Percentiles rank a stretch among this genome's conserved stretches.
Conservation (phyloP, 768 basidiomycete genomes). For the Leccinum fibrillosum region DNA sequence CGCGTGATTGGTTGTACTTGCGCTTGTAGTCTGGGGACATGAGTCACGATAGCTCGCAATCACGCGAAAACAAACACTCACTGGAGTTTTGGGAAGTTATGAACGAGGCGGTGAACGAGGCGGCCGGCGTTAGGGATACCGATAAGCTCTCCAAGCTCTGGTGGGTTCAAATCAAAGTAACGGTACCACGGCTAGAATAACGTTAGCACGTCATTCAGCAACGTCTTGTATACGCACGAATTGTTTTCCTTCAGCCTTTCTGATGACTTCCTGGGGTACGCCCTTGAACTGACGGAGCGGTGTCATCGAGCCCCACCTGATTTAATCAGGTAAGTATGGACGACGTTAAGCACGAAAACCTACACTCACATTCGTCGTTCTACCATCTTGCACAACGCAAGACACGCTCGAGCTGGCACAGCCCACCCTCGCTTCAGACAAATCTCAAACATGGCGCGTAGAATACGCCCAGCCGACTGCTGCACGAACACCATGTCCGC, state of each 20-base stretch:
- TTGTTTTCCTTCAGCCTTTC: constrained; percentile 96
- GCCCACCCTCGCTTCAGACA: constrained; percentile 98
- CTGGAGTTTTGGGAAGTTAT: constrained; percentile 95
- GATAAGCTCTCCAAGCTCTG: constrained; percentile 93
- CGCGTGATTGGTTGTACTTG: no score
- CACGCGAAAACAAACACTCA: constrained; percentile 32
- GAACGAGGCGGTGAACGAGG: constrained; percentile 88
- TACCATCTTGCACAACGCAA: constrained; percentile 96
- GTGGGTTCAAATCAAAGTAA: constrained; percentile 89
- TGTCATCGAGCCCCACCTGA: constrained; percentile 97
- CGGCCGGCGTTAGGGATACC: constrained; percentile 92
- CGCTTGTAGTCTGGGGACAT: no score
- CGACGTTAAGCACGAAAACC: not conserved
- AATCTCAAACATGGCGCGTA: constrained; percentile 98
- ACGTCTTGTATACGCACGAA: constrained; percentile 56
- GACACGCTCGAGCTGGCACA: constrained; percentile 82
- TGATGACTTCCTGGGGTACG: constrained; percentile 78
- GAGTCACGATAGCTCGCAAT: no score
- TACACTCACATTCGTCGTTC: constrained; percentile 71
- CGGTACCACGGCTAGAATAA: constrained; percentile 82
- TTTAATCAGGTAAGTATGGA: not conserved
- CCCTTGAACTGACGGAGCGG: constrained; percentile 95
- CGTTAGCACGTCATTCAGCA: not conserved
- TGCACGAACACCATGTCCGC: constrained; percentile 96
- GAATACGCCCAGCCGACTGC: constrained; percentile 94